Conservation (phyloP, 192 early-diverging fungal species). For the Haplosporangium gracile region DNA sequence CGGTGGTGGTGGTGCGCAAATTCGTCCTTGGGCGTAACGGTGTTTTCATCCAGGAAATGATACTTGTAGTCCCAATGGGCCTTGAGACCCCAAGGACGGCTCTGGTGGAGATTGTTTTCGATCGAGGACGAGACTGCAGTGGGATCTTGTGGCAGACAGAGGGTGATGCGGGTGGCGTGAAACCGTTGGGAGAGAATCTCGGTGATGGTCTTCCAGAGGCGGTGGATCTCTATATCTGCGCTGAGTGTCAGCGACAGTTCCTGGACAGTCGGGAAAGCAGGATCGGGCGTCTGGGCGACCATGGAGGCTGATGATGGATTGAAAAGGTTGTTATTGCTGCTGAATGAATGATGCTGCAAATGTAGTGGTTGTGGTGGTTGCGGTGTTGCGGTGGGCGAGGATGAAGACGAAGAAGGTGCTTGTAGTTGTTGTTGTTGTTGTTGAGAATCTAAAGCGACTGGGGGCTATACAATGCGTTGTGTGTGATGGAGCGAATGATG, state of each 20-base stretch:
- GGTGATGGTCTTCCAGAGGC: slow-evolving; percentile 48
- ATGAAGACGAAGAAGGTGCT: neutral
- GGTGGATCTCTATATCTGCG: slow-evolving; percentile 47
- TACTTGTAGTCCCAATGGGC: slow-evolving; percentile 45
- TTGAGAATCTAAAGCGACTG: neutral
- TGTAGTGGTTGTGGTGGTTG: neutral
- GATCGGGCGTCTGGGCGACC: slow-evolving; percentile 23
- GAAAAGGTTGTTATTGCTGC: neutral
- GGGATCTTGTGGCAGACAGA: slow-evolving; percentile 42
- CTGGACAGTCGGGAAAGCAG: slow-evolving; percentile 34
- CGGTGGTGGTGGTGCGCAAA: slow-evolving; percentile 50
- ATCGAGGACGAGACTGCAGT: slow-evolving; percentile 24
- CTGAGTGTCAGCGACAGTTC: slow-evolving; percentile 48
- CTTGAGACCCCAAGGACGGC: slow-evolving; percentile 36
- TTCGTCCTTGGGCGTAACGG: slow-evolving; percentile 50
- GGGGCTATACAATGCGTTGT: neutral
- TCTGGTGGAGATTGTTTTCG: slow-evolving; percentile 28
- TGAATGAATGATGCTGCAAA: neutral
- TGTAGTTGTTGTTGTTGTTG: neutral
- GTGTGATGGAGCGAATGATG: neutral
- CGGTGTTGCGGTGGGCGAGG: neutral
- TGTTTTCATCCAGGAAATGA: slow-evolving; percentile 51
- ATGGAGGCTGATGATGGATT: neutral
- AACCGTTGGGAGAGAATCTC: slow-evolving; percentile 50
- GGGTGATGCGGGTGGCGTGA: slow-evolving; percentile 44